Evolutionary conservation across 2,329 filamentous ascomycete genomes (phyloP), one percentile per base, ranked within the genome.

Genomic region (Esteya vermicola): DNA sequence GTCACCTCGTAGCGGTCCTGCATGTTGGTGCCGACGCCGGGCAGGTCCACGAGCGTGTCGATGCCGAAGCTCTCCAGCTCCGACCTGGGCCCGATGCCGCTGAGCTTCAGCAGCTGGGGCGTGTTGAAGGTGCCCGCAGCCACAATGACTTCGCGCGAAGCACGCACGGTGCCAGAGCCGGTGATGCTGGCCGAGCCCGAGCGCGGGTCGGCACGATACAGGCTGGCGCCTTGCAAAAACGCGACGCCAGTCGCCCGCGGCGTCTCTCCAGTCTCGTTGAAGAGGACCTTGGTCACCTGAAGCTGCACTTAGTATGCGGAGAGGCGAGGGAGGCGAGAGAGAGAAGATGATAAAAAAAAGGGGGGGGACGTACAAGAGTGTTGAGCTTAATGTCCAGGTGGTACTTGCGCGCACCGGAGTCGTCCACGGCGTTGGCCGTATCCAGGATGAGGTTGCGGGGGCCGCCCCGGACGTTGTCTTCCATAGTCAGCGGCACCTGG

Each of bases 71-170:
- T 31, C 27, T 45, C 44, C 14, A 39, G 33, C 25, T 31, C 32
- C 8, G 44, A 43, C 41, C 43, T 41, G 2, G 63, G 60, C 1
- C 67, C 67, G 19, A 72, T 55, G 12, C 69, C 68, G 41, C 64
- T 68, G 1, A 71, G 60, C 51, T 68, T 68, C 21, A 75, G 62
- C 6, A 74, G 50, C 45, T 73, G 67, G 8, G 67, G 67, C 2
- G 67, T 64, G 56, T 72, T 69, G 57, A 65, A 72, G 3, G 62
- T 57, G 27, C 68, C 68, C 14, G 31, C 45, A 6, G 45, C 32
- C 5, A 57, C 53, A 4, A 39, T 63, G 13, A 55, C 57, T 46
- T 56, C 52, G 18, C 39, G 41, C 9, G 47, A 48, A 1, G 48
- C 48, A 9, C 44, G 46, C 25, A 47, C 27, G 23, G 4, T 21